Conservation (phyloP, 768 basidiomycete genomes). For the Boletellus ananas region DNA sequence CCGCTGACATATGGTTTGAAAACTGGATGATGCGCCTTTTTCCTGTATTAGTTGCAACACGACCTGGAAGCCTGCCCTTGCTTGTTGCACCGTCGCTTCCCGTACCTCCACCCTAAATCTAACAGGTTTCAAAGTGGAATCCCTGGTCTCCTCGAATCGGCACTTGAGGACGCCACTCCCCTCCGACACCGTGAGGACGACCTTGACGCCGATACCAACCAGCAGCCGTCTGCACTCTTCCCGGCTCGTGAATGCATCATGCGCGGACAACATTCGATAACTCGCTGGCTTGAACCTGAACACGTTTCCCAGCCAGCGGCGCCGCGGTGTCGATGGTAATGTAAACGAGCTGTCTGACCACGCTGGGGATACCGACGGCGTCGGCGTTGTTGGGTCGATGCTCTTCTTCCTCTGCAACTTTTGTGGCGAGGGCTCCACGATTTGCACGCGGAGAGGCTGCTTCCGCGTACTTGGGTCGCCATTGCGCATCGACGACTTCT, state of each 20-base stretch:
- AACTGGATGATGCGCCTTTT: conserved; percentile 80
- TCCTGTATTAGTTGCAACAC: conserved; percentile 71
- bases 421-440: conserved; percentile 45
- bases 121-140: conserved; percentile 55
- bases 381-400: conserved; percentile 15
- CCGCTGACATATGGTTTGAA: conserved; percentile 68
- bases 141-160: conserved; percentile 61
- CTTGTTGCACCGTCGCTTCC: conserved; percentile 36
- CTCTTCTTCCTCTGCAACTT: conserved; percentile 35
- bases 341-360: conserved; percentile 47
- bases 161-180: conserved; percentile 73
- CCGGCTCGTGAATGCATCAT: conserved; percentile 60
- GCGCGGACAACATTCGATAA: conserved; percentile 54
- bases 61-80: conserved; percentile 48
- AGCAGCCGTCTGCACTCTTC: conserved; percentile 73
- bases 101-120: conserved; percentile 83
- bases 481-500: conserved; percentile 45
- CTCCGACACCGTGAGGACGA: conserved; percentile 61
- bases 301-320: conserved; percentile 82
- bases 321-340: conserved; percentile 44
- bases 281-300: conserved; percentile 79
- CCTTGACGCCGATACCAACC: conserved; percentile 64
- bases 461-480: conserved; percentile 16
- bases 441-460: conserved; percentile 41
- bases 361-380: conserved; percentile 32